Evolutionary conservation across 2,329 filamentous ascomycete genomes (phyloP), one percentile per base, ranked within the genome.

Genomic region (Fusarium sp.): DNA sequence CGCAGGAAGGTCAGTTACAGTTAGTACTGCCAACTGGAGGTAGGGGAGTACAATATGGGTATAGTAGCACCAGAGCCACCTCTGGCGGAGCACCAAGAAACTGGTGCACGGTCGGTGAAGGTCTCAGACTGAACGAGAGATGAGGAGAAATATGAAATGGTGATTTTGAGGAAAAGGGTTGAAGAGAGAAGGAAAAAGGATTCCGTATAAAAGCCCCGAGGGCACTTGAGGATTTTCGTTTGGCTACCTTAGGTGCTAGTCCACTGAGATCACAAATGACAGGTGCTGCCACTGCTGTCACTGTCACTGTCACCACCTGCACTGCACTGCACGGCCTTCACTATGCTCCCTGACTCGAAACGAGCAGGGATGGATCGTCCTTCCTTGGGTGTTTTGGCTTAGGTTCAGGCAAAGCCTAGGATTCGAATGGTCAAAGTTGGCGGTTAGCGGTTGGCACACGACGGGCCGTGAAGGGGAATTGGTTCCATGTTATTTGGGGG

Each of bases 21-120:
- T 44, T 44, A 57, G 50, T 54, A 45, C 57, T 53, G 56, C 36
- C 25, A 45, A 31, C 39, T 12, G 5, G 39, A 33, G 50, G 50
- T 53, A 53, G 50, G 22, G 35, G 50, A 65, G 49, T 58, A 47
- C 64, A 35, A 41, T 31, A 45, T 4, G 29, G 31, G 65, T 47
- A 38, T 27, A 31, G 70, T 65, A 72, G 70, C 50, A 65, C 56
- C 36, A 70, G 65, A 56, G 46, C 70, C 65, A 70, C 65, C 59
- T 67, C 68, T 66, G 56, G 62, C 66, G 67, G 56, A 68, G 64
- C 57, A 70, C 55, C 36, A 71, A 54, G 31, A 56, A 47, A 62
- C 45, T 58, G 69, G 57, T 39, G 49, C 50, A 66, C 45, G 58
- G 49, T 52, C 29, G 39, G 20, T 33, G 33, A 65, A 56, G 29